phyloP scores from a whole-genome alignment of 768 basidiomycete species.

The Cubamyces lactineus region DNA sequence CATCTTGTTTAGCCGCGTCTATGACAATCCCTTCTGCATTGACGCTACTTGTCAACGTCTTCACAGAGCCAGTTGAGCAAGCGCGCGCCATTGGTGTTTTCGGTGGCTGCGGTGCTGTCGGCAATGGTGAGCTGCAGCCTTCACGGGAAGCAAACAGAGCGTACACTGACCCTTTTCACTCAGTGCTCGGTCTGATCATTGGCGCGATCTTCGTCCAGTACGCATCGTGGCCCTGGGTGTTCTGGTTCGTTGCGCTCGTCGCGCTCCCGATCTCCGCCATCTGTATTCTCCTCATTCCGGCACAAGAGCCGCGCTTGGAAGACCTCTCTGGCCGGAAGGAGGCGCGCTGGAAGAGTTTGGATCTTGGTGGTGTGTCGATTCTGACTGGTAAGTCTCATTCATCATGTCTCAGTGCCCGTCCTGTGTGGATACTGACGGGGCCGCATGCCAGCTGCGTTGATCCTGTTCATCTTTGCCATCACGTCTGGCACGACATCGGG shows the following conservation, averaged over 20 bases:
- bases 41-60: conserved; percentile 49
- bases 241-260: conserved; percentile 48
- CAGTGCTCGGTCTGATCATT: conserved; percentile 39
- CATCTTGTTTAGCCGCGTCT: conserved; percentile 38
- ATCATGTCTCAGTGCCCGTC: background rate
- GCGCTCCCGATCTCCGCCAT: conserved; percentile 36
- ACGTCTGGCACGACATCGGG: conserved; percentile 46
- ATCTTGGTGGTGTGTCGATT: conserved; percentile 41
- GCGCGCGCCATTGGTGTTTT: conserved; percentile 48
- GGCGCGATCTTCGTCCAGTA: conserved; percentile 43
- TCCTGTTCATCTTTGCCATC: conserved; percentile 41
- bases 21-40: conserved; percentile 48
- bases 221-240: conserved; percentile 48
- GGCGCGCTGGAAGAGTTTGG: conserved; percentile 35
- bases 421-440: background rate
- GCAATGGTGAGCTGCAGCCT: conserved; percentile 40
- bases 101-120: conserved; percentile 48
- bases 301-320: conserved; percentile 19
- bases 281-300: conserved; percentile 39
- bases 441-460: conserved; percentile 32
- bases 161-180: background rate
- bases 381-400: conserved; percentile 31
- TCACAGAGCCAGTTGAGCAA: conserved; percentile 47
- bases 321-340: conserved; percentile 5
- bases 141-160: background rate